Conservation (phyloP, 768 basidiomycete genomes). For the Cystofilobasidium capitatum region DNA sequence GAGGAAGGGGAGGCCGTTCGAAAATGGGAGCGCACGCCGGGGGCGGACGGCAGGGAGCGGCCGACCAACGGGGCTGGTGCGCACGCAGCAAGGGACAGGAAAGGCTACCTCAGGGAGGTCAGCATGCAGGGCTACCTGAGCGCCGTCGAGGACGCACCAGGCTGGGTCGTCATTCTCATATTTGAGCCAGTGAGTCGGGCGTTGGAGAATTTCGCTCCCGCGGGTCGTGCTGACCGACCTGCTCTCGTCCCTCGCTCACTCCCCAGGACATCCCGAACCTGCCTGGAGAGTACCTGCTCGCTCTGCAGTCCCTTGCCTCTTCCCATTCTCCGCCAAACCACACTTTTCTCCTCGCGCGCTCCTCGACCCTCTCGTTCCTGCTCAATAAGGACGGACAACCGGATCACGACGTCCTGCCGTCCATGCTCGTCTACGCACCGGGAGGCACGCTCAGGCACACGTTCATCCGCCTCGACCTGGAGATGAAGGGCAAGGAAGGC, state of each 20-base stretch:
- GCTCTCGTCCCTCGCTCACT: not conserved
- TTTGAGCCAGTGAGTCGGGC: slow-evolving; percentile 20
- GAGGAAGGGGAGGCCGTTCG: not conserved
- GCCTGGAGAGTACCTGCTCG: not conserved
- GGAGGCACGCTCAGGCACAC: slow-evolving; percentile 11
- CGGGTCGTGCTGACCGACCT: not conserved
- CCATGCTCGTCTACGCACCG: slow-evolving; percentile 21
- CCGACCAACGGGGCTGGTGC: not conserved
- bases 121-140: slow-evolving; percentile 18
- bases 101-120: slow-evolving; percentile 24
- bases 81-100: not conserved
- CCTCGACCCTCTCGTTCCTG: slow-evolving; percentile 8
- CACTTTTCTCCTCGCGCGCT: slow-evolving; percentile 21
- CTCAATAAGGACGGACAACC: slow-evolving; percentile 15
- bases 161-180: slow-evolving; percentile 20
- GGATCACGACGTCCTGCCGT: slow-evolving; percentile 23
- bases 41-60: not conserved
- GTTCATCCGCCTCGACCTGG: slow-evolving; percentile 18
- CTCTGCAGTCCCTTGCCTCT: slow-evolving; percentile 19
- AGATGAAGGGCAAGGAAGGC: not conserved
- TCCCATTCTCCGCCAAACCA: slow-evolving; percentile 14
- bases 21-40: slow-evolving; percentile 5
- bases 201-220: not conserved
- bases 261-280: not conserved
- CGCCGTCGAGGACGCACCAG: slow-evolving; percentile 17